Base-by-base conservation (phyloP, 306 rosid genomes). In the Vigna trinervia region DNA sequence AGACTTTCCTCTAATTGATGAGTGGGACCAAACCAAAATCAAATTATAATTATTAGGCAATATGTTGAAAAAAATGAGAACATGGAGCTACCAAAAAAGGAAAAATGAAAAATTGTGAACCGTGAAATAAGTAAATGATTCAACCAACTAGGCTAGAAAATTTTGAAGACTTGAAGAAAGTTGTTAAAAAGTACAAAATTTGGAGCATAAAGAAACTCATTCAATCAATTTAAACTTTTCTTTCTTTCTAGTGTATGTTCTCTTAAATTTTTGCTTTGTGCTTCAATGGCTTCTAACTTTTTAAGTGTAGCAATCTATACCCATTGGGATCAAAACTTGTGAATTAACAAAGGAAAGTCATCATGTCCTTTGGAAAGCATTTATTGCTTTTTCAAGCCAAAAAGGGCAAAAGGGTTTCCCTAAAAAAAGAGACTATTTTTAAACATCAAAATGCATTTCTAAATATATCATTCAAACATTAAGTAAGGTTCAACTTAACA, bases 11-110 rank as follows among this genome's bases (percentile, higher is more conserved):
- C 61, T 32, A 32, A 13, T n/a, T 4, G 19, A 32, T 54, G 39
- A 54, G 54, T 71, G 53, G 66, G 54, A 73, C 54, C 41, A 73
- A 39, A 28, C n/a, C 66, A 4, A 6, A 19, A 19, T 54, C 12
- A 45, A 45, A 9, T 2, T 39, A 39, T 39, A 9, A 39, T 30
- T 9, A 0, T 1, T 1, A 39, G 3, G 0, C 8, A 43, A 30
- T 3, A 12, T 43, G 4, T 43, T 3, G 11, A 2, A 0, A 12
- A 23, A 17, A 56, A 58, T 12, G 8, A 26, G 12, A 43, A 9
- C 1, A 0, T 53, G 0, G 8, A 4, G 46, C 3, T 2, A 39
- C 9, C 11, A 39, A 39, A 39, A 39, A 39, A 41, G 9, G 46
- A 41, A 41, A 57, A 59, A 9, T 58, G 64, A 12, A 8, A 58